phyloP scores from a whole-genome alignment of 140 eudicot species.

The Cichorium intybus region DNA sequence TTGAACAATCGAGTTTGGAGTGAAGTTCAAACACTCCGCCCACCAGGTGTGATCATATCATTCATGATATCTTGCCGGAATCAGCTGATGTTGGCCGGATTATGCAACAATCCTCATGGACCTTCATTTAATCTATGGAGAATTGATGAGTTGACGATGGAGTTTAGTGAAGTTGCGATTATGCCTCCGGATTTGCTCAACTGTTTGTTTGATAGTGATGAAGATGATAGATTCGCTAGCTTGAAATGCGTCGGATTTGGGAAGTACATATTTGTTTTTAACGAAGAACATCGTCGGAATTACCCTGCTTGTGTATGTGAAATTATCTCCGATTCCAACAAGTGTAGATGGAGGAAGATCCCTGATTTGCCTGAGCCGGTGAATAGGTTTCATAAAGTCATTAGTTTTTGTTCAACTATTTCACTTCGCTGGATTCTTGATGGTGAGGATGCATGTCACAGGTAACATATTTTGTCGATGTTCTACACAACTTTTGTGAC shows the following conservation, averaged over 20 bases:
- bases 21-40: slow-evolving; percentile 54
- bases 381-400: slow-evolving; percentile 43
- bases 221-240: slow-evolving; percentile 46
- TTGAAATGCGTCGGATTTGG: slow-evolving; percentile 68
- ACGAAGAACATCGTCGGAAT: slow-evolving; percentile 45
- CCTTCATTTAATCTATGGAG: slow-evolving; percentile 52
- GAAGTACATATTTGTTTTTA: slow-evolving; percentile 44
- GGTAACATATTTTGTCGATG: no score
- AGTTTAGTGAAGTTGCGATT: slow-evolving; percentile 46
- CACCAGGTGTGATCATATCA: slow-evolving; percentile 46
- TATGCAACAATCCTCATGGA: slow-evolving; percentile 32
- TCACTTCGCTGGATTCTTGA: slow-evolving; percentile 21
- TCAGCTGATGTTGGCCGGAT: slow-evolving; percentile 49
- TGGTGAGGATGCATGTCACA: not conserved
- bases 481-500: no score
- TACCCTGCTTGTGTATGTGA: slow-evolving; percentile 57
- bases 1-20: slow-evolving; percentile 39
- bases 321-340: slow-evolving; percentile 22
- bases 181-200: slow-evolving; percentile 57
- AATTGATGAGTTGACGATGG: slow-evolving; percentile 49
- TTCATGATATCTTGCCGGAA: slow-evolving; percentile 40
- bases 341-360: slow-evolving; percentile 58
- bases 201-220: slow-evolving; percentile 47
- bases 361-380: slow-evolving; percentile 56
- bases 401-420: slow-evolving; percentile 52